Evolutionary conservation across 75 land plant species (phyloP), one percentile per base, ranked within the genome.

Genomic region (Larix kaempferi): DNA sequence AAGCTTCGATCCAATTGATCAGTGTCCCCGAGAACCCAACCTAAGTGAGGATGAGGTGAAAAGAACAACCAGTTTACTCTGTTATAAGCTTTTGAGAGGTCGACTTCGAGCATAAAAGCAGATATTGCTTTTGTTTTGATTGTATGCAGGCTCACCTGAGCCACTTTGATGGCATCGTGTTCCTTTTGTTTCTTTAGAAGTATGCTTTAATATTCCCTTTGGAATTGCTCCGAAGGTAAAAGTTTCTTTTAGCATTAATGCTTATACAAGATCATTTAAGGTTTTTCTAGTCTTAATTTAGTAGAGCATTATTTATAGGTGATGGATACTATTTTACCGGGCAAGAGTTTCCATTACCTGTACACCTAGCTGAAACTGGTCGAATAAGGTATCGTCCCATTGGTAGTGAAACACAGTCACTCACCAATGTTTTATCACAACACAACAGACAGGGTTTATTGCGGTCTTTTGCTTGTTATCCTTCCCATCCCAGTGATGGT

Each of bases 141-240:
- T n/a, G n/a, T n/a, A n/a, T n/a, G n/a, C n/a, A n/a, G n/a, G n/a
- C n/a, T n/a, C n/a, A n/a, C n/a, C n/a, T n/a, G n/a, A n/a, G n/a
- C n/a, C n/a, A n/a, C n/a, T n/a, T n/a, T n/a, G n/a, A n/a, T n/a
- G n/a, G n/a, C n/a, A n/a, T n/a, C n/a, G n/a, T n/a, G n/a, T n/a
- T n/a, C n/a, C 98, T 33, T 87, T 94, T 74, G 75, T 86, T 74
- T 92, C 95, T 55, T 59, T 98, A 78, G 99, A 98, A 79, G 84
- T 95, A 23, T 92, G 98, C 25, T 95, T 98, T 85, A 98, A 98
- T 72, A 95, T 95, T 79, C 99, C 98, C 25, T 91, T 98, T 81
- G 95, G 96, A 59, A 72, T 98, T 23, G 80, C 94, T 73, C 95
- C 98, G 21, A 98, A 93, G 96, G 99, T 98, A 79, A 73, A 65